A percentile compares a stretch with the other conserved stretches of the same genome.
These are phyloP conservation scores for Coccomyxa sp. DNA, from an alignment of 139 green algal species.

Conservation along the genomic window DNA sequence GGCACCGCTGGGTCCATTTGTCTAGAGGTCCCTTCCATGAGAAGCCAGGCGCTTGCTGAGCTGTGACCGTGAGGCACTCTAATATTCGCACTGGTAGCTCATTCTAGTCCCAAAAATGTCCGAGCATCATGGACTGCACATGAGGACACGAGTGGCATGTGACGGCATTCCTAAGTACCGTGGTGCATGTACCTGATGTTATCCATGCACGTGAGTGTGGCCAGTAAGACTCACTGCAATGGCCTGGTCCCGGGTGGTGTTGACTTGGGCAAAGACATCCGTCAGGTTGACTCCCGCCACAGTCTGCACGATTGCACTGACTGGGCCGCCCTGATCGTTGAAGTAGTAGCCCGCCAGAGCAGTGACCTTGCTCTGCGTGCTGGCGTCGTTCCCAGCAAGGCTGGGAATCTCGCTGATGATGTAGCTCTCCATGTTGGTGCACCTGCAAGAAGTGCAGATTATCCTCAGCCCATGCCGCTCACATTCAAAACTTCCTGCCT, in stretches of 20 bases:
- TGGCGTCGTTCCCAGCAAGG: background rate
- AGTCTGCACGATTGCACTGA: background rate
- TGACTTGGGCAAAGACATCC: background rate
- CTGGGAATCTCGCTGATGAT: slow-evolving; percentile 6
- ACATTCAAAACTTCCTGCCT: too few species aligned
- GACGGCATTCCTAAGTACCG: background rate
- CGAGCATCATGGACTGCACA: too few species aligned
- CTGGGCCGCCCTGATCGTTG: background rate
- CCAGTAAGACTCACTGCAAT: background rate
- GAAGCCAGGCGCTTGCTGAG: too few species aligned
- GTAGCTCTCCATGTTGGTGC: slow-evolving; percentile 17
- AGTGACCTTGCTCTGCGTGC: background rate
- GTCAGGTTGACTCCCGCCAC: background rate
- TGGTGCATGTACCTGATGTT: too few species aligned
- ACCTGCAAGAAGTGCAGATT: slow-evolving; percentile 4
- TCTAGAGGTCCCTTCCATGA: too few species aligned
- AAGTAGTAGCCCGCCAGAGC: slow-evolving; percentile 15
- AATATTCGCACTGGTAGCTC: too few species aligned
- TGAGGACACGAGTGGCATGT: background rate
- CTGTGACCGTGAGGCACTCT: too few species aligned
- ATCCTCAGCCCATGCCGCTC: too few species aligned
- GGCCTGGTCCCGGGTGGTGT: background rate
- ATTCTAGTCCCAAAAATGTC: too few species aligned
- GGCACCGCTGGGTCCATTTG: too few species aligned
- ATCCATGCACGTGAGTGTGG: background rate